These are phyloP conservation scores for Parascedosporium putredinis DNA, from an alignment of 2,329 filamentous ascomycete genomes.

Conservation along the genomic window DNA sequence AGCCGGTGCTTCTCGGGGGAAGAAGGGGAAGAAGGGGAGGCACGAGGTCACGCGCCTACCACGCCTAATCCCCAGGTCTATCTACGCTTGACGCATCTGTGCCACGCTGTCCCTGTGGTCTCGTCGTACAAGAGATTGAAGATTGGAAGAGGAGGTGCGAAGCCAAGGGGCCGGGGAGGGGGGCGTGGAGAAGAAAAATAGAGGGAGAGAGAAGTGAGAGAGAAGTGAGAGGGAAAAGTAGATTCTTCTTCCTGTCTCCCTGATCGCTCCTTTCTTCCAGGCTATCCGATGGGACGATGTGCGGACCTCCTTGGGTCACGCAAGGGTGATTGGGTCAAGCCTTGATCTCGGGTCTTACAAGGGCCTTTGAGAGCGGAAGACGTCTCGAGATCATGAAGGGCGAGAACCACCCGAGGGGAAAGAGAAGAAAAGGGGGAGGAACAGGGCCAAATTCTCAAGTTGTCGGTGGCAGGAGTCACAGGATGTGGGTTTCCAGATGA, in stretches of 20 bases:
- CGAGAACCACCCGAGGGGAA: no score
- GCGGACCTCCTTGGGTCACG: neutral
- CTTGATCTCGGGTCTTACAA: neutral
- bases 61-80: neutral
- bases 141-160: no score
- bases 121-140: neutral
- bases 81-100: neutral
- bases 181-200: no score
- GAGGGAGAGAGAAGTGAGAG: no score
- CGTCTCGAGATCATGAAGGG: neutral
- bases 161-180: no score
- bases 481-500: slow-evolving; percentile 8
- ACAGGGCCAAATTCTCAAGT: no score
- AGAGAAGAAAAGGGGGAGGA: no score
- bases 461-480: neutral
- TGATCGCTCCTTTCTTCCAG: no score
- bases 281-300: neutral
- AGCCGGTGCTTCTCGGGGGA: neutral
- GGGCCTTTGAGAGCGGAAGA: neutral
- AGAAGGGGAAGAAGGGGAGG: no score
- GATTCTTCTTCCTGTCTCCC: neutral
- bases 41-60: no score
- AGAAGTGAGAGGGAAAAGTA: no score
- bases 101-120: neutral
- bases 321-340: neutral